Conservation (phyloP, 176 grass and related monocot species). For the Raddia guianensis region DNA sequence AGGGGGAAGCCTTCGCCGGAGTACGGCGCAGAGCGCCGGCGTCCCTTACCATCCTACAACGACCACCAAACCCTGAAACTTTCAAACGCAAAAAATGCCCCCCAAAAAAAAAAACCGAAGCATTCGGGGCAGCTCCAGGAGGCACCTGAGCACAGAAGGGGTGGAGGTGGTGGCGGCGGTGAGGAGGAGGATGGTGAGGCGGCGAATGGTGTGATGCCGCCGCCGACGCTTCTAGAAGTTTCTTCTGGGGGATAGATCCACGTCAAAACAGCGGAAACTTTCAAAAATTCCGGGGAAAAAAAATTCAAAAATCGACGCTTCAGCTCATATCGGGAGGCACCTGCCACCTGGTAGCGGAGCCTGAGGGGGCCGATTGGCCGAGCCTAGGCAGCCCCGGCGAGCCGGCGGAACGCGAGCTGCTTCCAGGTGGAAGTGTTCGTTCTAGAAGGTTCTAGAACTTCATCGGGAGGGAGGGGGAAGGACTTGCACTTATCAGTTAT, state of each 20-base stretch:
- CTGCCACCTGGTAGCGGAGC: neutral
- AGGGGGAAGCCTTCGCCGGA: constrained; percentile 38
- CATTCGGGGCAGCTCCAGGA: neutral
- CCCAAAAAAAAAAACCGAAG: neutral
- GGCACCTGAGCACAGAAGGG: constrained; percentile 39
- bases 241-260: constrained; percentile 17
- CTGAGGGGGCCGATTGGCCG: neutral
- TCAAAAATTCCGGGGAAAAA: constrained; percentile 4
- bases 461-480: neutral
- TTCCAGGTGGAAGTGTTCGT: neutral
- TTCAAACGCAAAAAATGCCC: neutral
- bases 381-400: neutral
- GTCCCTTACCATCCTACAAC: constrained; percentile 65
- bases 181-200: constrained; percentile 46
- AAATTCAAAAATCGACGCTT: neutral
- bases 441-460: constrained; percentile 47
- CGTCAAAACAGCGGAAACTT: neutral
- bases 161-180: constrained; percentile 42
- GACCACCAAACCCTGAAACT: neutral
- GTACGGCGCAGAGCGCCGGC: constrained; percentile 46
- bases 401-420: neutral
- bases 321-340: neutral
- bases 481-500: neutral
- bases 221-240: neutral
- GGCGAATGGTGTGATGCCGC: constrained; percentile 41